Conservation (phyloP, 108 stramenopile genomes). For the Nannochloropsis gaditana region DNA sequence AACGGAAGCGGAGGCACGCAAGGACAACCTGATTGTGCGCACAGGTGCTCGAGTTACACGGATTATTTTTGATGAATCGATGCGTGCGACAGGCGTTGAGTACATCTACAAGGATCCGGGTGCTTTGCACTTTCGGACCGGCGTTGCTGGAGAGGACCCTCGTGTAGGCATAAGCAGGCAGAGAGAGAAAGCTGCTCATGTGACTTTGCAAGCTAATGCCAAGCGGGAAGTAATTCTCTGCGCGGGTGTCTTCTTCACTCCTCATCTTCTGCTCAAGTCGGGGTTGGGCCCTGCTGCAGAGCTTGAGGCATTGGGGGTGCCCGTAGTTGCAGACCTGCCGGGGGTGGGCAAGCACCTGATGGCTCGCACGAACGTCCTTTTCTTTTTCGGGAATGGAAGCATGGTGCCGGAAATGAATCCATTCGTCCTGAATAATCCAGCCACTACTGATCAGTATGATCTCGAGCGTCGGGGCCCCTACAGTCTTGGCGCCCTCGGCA, state of each 20-base stretch:
- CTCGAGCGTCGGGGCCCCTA: conserved; percentile 15
- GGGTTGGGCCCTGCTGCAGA: conserved; percentile 59
- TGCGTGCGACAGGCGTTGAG: neutral
- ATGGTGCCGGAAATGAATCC: conserved; percentile 5
- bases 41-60: neutral
- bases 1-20: neutral
- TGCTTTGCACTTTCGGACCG: neutral
- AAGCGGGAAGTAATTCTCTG: neutral
- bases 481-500: neutral
- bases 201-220: neutral
- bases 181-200: neutral
- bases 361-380: conserved; percentile 22
- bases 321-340: conserved; percentile 26
- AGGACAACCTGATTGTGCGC: neutral
- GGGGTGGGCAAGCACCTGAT: conserved; percentile 56
- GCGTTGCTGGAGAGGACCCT: neutral
- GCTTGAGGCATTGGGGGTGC: conserved; percentile 23
- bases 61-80: neutral
- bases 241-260: neutral
- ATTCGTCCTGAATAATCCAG: neutral
- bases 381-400: neutral
- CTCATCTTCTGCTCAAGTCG: conserved; percentile 50
- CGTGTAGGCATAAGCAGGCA: neutral
- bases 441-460: neutral
- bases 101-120: neutral